These are phyloP conservation scores for Colletotrichum tanaceti DNA, from an alignment of 2,329 filamentous ascomycete genomes.

Conservation along the genomic window DNA sequence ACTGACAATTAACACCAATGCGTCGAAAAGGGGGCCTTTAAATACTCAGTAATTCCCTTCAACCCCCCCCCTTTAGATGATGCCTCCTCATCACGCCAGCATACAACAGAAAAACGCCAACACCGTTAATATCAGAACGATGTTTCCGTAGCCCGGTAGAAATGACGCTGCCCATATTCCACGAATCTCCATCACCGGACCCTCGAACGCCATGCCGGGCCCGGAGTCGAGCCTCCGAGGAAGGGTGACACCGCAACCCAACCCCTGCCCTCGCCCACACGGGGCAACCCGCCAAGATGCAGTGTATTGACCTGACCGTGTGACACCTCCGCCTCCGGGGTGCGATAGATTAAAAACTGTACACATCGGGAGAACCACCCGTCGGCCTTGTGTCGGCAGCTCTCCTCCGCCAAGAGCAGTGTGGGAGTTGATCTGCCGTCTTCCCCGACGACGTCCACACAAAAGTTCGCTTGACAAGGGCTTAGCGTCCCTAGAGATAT, in stretches of 20 bases:
- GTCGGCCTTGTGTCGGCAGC: not conserved
- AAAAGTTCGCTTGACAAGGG: too few relatives aligned
- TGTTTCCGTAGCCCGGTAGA: not conserved
- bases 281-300: not conserved
- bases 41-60: not conserved
- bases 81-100: not conserved
- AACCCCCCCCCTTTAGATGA: too few relatives aligned
- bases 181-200: constrained; percentile 11
- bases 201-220: not conserved
- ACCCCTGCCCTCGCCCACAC: not conserved
- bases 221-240: constrained; percentile 21
- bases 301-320: not conserved
- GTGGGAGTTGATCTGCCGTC: not conserved
- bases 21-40: not conserved
- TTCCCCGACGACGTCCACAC: not conserved
- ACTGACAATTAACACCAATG: too few relatives aligned
- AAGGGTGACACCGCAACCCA: not conserved
- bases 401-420: not conserved
- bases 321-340: not conserved
- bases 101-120: not conserved
- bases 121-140: not conserved
- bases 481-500: not conserved
- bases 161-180: not conserved
- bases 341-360: not conserved
- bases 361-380: not conserved